Evolutionary conservation across 73 alveolate genomes (phyloP), one percentile per base, ranked within the genome.

Genomic region (Stentor roeselii): DNA sequence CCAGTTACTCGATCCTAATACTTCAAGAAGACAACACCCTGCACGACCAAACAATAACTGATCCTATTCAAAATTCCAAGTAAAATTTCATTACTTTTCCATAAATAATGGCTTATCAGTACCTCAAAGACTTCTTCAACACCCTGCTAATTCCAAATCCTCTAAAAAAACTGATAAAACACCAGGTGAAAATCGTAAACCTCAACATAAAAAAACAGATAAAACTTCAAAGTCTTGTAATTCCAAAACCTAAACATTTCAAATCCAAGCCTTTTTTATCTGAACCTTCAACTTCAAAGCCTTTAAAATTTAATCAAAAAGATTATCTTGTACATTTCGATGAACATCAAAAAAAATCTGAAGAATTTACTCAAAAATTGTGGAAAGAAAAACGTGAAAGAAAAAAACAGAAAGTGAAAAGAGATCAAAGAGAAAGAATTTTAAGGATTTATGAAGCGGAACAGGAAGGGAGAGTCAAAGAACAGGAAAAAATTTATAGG

Each of bases 61-160:
- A n/a, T n/a, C n/a, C n/a, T n/a, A n/a, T n/a, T n/a, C n/a, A n/a
- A n/a, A n/a, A n/a, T n/a, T n/a, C n/a, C n/a, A n/a, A n/a, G n/a
- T n/a, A n/a, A n/a, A n/a, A n/a, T n/a, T n/a, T n/a, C n/a, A n/a
- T n/a, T n/a, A n/a, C n/a, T n/a, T n/a, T n/a, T n/a, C n/a, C n/a
- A n/a, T n/a, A n/a, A n/a, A n/a, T n/a, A 50, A 50, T 50, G 67
- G 67, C 67, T 50, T 50, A 11, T 11, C 67, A 50, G 67, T 50
- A 50, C 21, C 21, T 50, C 6, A 21, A 50, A 50, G 21, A 50
- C 21, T 21, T 11, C 6, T 50, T 50, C 21, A 50, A 21, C 21
- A 50, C 6, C 6, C 67, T 50, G 6, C 30, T 11, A 50, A 21
- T 21, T 50, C 6, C 6, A 50, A 50, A 11, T 11, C 67, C 30